Evolutionary conservation across 495 filamentous ascomycete species (phyloP).

Genomic region (Cryomyces minteri): DNA sequence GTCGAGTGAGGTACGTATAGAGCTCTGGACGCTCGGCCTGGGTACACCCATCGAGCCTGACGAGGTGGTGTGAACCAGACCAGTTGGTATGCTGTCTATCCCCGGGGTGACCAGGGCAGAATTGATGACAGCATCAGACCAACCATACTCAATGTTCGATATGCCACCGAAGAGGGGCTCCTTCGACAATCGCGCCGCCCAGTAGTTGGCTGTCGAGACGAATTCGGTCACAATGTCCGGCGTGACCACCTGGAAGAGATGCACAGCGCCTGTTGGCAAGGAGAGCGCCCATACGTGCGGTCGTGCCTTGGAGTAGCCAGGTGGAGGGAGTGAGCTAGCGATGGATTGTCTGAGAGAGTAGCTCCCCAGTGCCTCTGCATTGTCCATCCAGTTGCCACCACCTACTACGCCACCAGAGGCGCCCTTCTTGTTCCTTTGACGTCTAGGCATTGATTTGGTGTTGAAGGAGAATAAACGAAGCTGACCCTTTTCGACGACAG

Average conservation of each 20-base stretch:
- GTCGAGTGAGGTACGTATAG: constrained; percentile 30
- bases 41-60: background rate
- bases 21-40: constrained; percentile 50
- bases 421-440: constrained; percentile 6
- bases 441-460: constrained; percentile 27
- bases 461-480: constrained; percentile 88
- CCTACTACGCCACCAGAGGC: constrained; percentile 48
- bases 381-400: constrained; percentile 94
- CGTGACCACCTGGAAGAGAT: constrained; percentile 94
- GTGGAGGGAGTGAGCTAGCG: constrained; percentile 72
- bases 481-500: constrained; percentile 94
- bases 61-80: too few species aligned
- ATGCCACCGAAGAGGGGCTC: constrained; percentile 81
- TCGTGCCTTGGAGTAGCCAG: constrained; percentile 78
- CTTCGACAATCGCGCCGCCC: constrained; percentile 85
- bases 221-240: constrained; percentile 90
- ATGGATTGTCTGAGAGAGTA: constrained; percentile 87
- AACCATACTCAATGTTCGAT: constrained; percentile 95
- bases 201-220: constrained; percentile 90
- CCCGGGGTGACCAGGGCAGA: constrained; percentile 32
- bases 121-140: constrained; percentile 81
- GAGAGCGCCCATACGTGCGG: constrained; percentile 94
- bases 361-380: constrained; percentile 68
- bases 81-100: background rate
- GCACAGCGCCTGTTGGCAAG: constrained; percentile 79